A percentile compares a stretch with the other conserved stretches of the same genome.
These are phyloP conservation scores for Pleurotus tuoliensis DNA, from an alignment of 768 basidiomycete species.

Conservation along the genomic window DNA sequence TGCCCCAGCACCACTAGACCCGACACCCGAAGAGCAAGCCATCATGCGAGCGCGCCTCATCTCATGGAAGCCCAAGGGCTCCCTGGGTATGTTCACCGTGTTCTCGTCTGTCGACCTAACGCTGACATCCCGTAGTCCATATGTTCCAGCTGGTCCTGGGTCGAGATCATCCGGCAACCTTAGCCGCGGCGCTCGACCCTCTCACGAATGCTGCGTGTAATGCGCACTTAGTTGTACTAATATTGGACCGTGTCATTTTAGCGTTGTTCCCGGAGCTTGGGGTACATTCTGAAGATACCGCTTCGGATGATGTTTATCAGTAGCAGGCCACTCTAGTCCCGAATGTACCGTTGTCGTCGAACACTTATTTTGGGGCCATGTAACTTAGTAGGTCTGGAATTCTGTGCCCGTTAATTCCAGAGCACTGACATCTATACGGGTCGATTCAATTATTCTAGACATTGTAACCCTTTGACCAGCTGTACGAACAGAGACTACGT, in stretches of 20 bases:
- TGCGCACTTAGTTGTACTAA: conserved; percentile 66
- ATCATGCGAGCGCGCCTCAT: conserved; percentile 45
- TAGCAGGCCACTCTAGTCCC: not conserved
- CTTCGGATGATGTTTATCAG: not conserved
- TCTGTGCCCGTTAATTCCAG: too few relatives aligned
- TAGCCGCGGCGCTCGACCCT: conserved; percentile 56
- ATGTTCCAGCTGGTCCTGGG: conserved; percentile 54
- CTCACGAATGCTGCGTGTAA: conserved; percentile 69
- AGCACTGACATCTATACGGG: too few relatives aligned
- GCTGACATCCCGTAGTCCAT: conserved; percentile 25
- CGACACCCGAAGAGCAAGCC: conserved; percentile 71
- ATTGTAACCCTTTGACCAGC: too few relatives aligned
- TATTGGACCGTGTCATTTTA: conserved; percentile 71
- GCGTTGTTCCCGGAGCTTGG: conserved; percentile 77
- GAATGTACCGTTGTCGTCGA: too few relatives aligned
- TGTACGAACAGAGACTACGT: too few relatives aligned
- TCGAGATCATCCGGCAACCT: conserved; percentile 40
- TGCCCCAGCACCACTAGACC: conserved; percentile 66
- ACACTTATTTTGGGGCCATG: too few relatives aligned
- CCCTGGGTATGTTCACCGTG: conserved; percentile 25
- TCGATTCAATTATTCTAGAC: too few relatives aligned
- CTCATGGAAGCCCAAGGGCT: conserved; percentile 32
- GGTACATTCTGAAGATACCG: conserved; percentile 4
- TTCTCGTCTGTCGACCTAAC: not conserved
- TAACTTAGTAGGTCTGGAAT: too few relatives aligned